Percentiles rank a stretch among this genome's conserved stretches.
These are phyloP conservation scores for Leccinum laetum DNA, from an alignment of 1,284 basidiomycete genomes.

Conservation along the genomic window DNA sequence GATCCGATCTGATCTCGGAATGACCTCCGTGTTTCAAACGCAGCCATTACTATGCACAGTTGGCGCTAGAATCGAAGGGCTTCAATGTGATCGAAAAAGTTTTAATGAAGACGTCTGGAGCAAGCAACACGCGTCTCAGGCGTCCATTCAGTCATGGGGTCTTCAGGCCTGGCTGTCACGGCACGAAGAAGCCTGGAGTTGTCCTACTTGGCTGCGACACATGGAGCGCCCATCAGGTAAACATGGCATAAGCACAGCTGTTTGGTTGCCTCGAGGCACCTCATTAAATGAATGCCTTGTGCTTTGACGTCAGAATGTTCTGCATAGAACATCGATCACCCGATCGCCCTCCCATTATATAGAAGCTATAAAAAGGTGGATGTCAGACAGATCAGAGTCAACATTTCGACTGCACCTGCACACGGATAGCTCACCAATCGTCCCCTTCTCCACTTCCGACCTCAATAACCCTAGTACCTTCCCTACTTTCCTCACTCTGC, in stretches of 20 bases:
- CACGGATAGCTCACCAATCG: conserved; percentile 17
- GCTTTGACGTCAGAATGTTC: conserved; percentile 13
- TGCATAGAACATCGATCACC: background rate
- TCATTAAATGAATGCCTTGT: background rate
- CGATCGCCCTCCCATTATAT: background rate
- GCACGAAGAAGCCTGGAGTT: conserved; percentile 8
- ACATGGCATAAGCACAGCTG: background rate
- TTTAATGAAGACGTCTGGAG: conserved; percentile 4
- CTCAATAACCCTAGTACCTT: conserved; percentile 28
- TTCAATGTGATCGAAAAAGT: background rate
- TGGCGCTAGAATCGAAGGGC: background rate
- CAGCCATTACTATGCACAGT: background rate
- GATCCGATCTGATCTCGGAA: background rate
- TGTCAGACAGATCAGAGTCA: background rate
- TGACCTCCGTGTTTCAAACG: conserved; percentile 7
- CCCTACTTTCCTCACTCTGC: conserved; percentile 24
- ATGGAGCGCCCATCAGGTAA: conserved; percentile 7
- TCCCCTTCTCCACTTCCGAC: conserved; percentile 23
- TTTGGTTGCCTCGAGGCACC: background rate
- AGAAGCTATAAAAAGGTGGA: conserved; percentile 14
- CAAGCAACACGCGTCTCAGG: background rate
- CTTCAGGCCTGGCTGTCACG: conserved; percentile 11
- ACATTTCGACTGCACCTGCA: background rate
- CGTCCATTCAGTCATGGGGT: background rate
- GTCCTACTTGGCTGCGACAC: background rate